These are phyloP conservation scores for Hypoxylon sp. DNA, from an alignment of 2,329 filamentous ascomycete genomes.

Conservation along the genomic window DNA sequence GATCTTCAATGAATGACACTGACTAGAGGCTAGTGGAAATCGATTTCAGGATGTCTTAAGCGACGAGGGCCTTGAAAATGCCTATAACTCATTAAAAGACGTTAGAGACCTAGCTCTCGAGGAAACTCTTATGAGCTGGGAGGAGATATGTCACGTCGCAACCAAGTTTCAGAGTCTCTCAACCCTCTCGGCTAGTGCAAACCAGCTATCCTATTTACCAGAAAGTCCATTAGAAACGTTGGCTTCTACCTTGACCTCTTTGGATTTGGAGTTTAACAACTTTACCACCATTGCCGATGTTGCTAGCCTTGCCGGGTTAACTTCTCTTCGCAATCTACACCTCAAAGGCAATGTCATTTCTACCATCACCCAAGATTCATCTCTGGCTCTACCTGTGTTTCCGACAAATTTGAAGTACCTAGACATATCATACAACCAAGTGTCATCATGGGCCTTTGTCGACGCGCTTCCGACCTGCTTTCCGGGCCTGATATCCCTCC, in stretches of 20 bases:
- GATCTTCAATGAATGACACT: constrained; percentile 1
- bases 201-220: constrained; percentile 70
- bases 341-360: constrained; percentile 84
- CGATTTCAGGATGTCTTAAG: constrained; percentile 70
- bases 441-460: constrained; percentile 80
- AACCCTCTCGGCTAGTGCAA: constrained; percentile 69
- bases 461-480: constrained; percentile 77
- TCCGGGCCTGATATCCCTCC: constrained; percentile 80
- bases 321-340: constrained; percentile 71
- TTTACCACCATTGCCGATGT: constrained; percentile 74
- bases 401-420: constrained; percentile 71
- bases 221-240: constrained; percentile 59
- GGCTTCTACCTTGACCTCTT: constrained; percentile 68
- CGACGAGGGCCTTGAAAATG: constrained; percentile 56
- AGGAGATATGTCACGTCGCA: constrained; percentile 70
- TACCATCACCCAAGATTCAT: constrained; percentile 54
- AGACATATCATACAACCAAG: constrained; percentile 80
- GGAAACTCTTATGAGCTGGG: constrained; percentile 77
- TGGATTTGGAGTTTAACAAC: constrained; percentile 81
- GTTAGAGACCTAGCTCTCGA: constrained; percentile 76
- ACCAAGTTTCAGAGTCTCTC: constrained; percentile 68
- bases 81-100: constrained; percentile 62
- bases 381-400: constrained; percentile 63
- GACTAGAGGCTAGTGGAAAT: constrained; percentile 73
- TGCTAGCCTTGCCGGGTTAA: constrained; percentile 65